A percentile compares a stretch with the other conserved stretches of the same genome.
Evolutionary conservation across 352 stramenopile species (phyloP).

Genomic region (Elongisporangium senticosum): DNA sequence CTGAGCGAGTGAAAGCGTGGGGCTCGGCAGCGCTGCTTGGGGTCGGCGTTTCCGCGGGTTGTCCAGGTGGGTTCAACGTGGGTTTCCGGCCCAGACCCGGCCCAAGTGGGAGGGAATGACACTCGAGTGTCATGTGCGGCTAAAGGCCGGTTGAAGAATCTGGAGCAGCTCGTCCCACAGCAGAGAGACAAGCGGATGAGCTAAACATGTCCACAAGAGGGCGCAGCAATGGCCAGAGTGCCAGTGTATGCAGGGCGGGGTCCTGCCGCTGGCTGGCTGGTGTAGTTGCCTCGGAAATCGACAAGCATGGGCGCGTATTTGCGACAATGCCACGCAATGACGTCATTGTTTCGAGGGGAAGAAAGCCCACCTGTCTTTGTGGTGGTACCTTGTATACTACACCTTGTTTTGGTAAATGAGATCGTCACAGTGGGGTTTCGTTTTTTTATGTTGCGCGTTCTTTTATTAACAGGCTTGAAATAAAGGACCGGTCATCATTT

Average conservation of each 20-base stretch:
- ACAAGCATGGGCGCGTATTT: not conserved
- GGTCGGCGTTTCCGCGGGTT: not conserved
- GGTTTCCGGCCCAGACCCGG: not conserved
- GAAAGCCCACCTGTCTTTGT: not conserved
- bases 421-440: not conserved
- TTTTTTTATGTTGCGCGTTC: not conserved
- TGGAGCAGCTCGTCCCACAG: not conserved
- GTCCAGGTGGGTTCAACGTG: not conserved
- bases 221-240: too few species aligned
- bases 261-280: too few species aligned
- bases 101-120: not conserved
- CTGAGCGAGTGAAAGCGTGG: slow-evolving; percentile 11
- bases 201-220: not conserved
- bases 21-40: slow-evolving; percentile 4
- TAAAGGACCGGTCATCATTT: not conserved
- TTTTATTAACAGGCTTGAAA: not conserved
- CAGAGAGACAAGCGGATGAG: not conserved
- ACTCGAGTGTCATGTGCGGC: not conserved
- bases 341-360: not conserved
- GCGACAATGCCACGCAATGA: not conserved
- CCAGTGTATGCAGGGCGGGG: too few species aligned
- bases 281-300: not conserved
- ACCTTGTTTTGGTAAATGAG: not conserved
- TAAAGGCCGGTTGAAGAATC: not conserved
- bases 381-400: not conserved